Evolutionary conservation across 306 rosid genomes (phyloP), one percentile per base, ranked within the genome.

Genomic region (Dalbergia cultrata): DNA sequence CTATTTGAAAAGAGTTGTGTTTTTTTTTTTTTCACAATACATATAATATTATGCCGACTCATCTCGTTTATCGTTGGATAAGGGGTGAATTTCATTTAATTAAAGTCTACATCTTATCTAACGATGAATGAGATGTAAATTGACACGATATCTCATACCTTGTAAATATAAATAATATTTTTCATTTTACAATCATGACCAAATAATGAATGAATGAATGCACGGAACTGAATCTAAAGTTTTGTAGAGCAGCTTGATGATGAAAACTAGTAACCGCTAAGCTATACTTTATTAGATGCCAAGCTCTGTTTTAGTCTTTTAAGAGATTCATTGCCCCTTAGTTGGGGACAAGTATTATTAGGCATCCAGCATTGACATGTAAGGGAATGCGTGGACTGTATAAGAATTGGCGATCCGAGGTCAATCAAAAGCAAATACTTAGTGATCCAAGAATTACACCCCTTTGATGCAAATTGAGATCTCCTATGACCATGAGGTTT

Each of bases 391-490:
- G 72, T 47, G 37, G 11, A 81, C 45, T 34, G 26, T 39, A 52
- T 0, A 35, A 53, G 75, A 67, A 44, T 45, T 75, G 54, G 68
- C 6, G 86, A 82, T 86, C 86, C 89, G 59, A 82, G 70, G 79
- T 35, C 43, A 74, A 47, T 26, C 3, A 26, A 26, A 26, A 26
- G 53, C 57, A 70, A 39, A 31, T 35, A 72, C 52, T 75, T 83
- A 54, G 71, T 33, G 85, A 83, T 83, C 89, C 87, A 80, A 86
- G 81, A 76, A 53, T 68, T 66, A 44, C 1, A 37, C 35, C 26
- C 70, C 34, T 66, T 70, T 58, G 18, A 16, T 74, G 60, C 35
- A 56, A 33, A 64, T 68, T 82, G 59, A 79, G 75, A 71, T 66
- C 67, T 41, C 56, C 78, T 13, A 80, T 45, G 64, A 54, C 54